phyloP scores from a whole-genome alignment of 2,329 filamentous ascomycete genomes.

The Chaetomiaceae sp. region DNA sequence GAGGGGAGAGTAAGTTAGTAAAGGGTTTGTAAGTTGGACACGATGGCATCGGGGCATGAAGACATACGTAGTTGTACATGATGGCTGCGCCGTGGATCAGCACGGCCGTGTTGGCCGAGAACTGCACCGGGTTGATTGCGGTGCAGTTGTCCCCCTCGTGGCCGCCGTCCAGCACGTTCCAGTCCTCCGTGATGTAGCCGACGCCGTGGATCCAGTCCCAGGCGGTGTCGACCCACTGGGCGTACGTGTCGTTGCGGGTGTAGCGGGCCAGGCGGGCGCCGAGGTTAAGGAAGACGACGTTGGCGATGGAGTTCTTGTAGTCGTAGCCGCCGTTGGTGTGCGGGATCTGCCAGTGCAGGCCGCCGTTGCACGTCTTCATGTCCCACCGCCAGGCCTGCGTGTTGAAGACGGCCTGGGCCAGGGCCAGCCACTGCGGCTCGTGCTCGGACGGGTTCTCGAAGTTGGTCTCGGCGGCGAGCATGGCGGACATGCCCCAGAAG shows the following conservation, averaged over 20 bases:
- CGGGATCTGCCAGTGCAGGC: conserved; percentile 59
- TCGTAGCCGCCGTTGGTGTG: conserved; percentile 55
- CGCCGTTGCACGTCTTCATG: conserved; percentile 47
- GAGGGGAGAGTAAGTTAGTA: neutral
- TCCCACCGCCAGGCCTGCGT: conserved; percentile 52
- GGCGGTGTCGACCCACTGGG: conserved; percentile 43
- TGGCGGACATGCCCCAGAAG: conserved; percentile 57
- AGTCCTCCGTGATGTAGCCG: conserved; percentile 44
- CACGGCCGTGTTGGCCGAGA: conserved; percentile 55
- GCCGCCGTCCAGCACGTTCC: conserved; percentile 55
- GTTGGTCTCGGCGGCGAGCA: conserved; percentile 47
- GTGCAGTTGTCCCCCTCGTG: conserved; percentile 48
- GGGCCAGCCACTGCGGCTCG: conserved; percentile 45
- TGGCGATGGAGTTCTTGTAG: conserved; percentile 49
- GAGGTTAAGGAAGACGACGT: conserved; percentile 38
- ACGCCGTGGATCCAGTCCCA: conserved; percentile 46
- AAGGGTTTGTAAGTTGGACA: neutral
- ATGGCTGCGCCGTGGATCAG: conserved; percentile 53
- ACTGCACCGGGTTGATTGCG: conserved; percentile 49
- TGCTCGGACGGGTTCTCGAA: conserved; percentile 49
- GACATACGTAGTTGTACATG: conserved; percentile 55
- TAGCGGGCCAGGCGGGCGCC: conserved; percentile 52
- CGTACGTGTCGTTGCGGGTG: conserved; percentile 47
- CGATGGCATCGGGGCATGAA: no score
- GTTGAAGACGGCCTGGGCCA: conserved; percentile 57